phyloP scores from a whole-genome alignment of 257 asterid genomes.

The Nicotiana sylvestris region DNA sequence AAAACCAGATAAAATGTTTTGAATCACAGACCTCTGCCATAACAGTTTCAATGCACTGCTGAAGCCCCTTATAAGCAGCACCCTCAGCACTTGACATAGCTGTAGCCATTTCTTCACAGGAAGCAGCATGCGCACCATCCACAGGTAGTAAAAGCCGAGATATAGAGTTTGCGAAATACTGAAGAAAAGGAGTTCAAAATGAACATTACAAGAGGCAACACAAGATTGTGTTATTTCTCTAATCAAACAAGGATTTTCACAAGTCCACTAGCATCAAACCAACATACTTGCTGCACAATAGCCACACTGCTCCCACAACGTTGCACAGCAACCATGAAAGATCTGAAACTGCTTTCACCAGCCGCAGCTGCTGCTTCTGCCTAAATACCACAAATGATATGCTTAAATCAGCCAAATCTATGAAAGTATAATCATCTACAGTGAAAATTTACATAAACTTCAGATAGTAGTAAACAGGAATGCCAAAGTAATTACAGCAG shows the following conservation, averaged over 20 bases:
- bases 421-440: slow-evolving; percentile 6
- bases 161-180: slow-evolving; percentile 91
- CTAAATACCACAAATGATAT: slow-evolving; percentile 32
- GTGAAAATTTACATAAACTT: slow-evolving; percentile 1
- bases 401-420: slow-evolving; percentile 10
- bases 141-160: slow-evolving; percentile 90
- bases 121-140: slow-evolving; percentile 99
- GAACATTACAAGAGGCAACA: background rate
- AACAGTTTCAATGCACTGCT: slow-evolving; percentile 95
- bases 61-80: slow-evolving; percentile 97
- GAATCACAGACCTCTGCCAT: slow-evolving; percentile 84
- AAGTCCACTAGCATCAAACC: slow-evolving; percentile 9
- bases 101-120: slow-evolving; percentile 96
- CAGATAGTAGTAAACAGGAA: slow-evolving; percentile 14
- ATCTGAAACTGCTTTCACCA: slow-evolving; percentile 95
- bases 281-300: slow-evolving; percentile 91
- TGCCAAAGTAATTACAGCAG: slow-evolving; percentile 64
- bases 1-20: background rate
- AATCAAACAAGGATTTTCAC: background rate
- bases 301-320: slow-evolving; percentile 99
- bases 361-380: slow-evolving; percentile 99
- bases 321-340: slow-evolving; percentile 98
- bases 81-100: slow-evolving; percentile 97
- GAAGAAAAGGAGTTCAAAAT: slow-evolving; percentile 22
- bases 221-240: background rate